phyloP scores from a whole-genome alignment of 352 stramenopile species.

The Phytophthora nicotianae region DNA sequence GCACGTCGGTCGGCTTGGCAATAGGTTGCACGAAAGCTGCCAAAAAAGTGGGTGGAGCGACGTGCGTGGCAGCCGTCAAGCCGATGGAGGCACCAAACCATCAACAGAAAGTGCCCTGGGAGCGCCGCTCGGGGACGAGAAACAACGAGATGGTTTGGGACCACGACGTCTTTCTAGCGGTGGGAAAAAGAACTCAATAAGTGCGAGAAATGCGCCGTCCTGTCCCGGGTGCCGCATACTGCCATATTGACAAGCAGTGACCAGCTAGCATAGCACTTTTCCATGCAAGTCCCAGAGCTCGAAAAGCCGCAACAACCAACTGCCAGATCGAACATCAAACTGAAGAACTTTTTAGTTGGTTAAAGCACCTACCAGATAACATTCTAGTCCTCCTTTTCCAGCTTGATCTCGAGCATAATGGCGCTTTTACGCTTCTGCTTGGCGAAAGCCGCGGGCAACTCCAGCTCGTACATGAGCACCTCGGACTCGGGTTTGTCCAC shows the following conservation, averaged over 20 bases:
- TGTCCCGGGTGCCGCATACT: conserved; percentile 26
- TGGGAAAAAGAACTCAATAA: conserved; percentile 11
- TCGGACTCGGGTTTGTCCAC: conserved; percentile 44
- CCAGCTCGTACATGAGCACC: conserved; percentile 74
- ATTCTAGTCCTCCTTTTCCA: conserved; percentile 59
- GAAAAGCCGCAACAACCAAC: conserved; percentile 2
- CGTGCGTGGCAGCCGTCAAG: conserved; percentile 41
- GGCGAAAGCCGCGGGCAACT: conserved; percentile 48
- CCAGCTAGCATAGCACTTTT: conserved; percentile 22
- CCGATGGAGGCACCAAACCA: conserved; percentile 23
- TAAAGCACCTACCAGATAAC: conserved; percentile 10
- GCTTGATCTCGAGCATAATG: conserved; percentile 76
- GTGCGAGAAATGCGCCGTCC: conserved; percentile 25
- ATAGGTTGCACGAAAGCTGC: conserved; percentile 42
- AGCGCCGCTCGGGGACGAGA: conserved; percentile 28
- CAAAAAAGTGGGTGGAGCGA: conserved; percentile 34
- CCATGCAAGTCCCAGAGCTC: conserved; percentile 28
- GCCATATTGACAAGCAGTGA: conserved; percentile 35
- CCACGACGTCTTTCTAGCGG: conserved; percentile 31
- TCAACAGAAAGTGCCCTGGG: conserved; percentile 37
- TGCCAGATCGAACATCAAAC: conserved; percentile 16
- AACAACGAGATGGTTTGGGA: conserved; percentile 30
- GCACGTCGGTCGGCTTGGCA: conserved; percentile 4
- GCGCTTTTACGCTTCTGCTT: conserved; percentile 76
- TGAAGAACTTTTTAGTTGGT: conserved; percentile 13